These are phyloP conservation scores for Krasilnikovozyma curviuscula DNA, from an alignment of 768 basidiomycete genomes.

Conservation along the genomic window DNA sequence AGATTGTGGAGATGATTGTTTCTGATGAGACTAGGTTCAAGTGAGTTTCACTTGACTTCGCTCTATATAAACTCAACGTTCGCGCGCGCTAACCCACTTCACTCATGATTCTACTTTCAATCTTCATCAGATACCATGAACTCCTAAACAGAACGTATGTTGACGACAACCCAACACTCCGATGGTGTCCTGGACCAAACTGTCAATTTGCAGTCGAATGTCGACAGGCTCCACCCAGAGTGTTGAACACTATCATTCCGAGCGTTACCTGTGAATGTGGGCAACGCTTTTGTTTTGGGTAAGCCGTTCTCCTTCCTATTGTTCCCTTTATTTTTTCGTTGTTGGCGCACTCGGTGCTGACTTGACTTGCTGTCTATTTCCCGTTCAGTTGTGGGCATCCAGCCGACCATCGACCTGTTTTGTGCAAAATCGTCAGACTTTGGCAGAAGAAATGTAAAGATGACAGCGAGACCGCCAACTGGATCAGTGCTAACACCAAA, in stretches of 20 bases:
- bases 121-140: slow-evolving; percentile 55
- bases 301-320: not conserved
- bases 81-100: not conserved
- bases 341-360: not conserved
- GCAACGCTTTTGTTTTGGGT: slow-evolving; percentile 83
- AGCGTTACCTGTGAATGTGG: slow-evolving; percentile 64
- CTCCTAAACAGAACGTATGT: slow-evolving; percentile 82
- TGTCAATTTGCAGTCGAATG: slow-evolving; percentile 70
- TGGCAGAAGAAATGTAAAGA: slow-evolving; percentile 97
- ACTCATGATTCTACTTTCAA: not conserved
- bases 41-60: slow-evolving; percentile 24
- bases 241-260: slow-evolving; percentile 62
- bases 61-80: not conserved
- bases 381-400: slow-evolving; percentile 45
- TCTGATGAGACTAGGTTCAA: slow-evolving; percentile 30
- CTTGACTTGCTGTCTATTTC: not conserved
- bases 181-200: slow-evolving; percentile 86
- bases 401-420: slow-evolving; percentile 73
- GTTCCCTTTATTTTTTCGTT: not conserved
- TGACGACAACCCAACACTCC: slow-evolving; percentile 54
- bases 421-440: slow-evolving; percentile 70
- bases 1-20: slow-evolving; percentile 33
- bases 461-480: slow-evolving; percentile 95
- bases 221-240: slow-evolving; percentile 54
- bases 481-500: slow-evolving; percentile 99